phyloP scores from a whole-genome alignment of 2,329 filamentous ascomycete genomes.

The Geoglossum cookeanum region DNA sequence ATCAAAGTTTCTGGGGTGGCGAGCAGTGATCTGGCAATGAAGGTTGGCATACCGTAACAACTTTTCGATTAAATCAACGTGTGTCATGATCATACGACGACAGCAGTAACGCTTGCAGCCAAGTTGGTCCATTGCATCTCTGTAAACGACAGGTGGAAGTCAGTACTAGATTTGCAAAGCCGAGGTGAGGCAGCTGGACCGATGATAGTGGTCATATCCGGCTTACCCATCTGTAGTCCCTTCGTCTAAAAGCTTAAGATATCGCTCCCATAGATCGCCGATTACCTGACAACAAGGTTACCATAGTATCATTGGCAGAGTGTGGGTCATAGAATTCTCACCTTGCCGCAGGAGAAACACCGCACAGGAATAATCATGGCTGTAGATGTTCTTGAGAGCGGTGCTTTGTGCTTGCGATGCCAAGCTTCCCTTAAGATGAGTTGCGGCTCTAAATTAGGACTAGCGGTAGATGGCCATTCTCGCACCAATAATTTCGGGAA shows the following conservation, averaged over 20 bases:
- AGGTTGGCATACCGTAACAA: conserved; percentile 55
- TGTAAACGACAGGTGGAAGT: conserved; percentile 20
- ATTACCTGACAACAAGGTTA: conserved; percentile 48
- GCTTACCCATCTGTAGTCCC: conserved; percentile 54
- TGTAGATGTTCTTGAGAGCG: neutral
- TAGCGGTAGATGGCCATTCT: neutral
- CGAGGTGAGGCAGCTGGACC: neutral
- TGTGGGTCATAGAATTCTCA: conserved; percentile 23
- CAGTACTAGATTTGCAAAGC: neutral
- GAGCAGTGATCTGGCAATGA: neutral
- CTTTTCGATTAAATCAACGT: conserved; percentile 97
- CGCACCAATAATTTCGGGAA: neutral
- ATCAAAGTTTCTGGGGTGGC: neutral
- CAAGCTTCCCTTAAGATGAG: neutral
- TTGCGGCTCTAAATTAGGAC: neutral
- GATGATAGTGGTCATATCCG: conserved; percentile 1
- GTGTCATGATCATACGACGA: conserved; percentile 97
- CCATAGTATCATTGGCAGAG: conserved; percentile 4
- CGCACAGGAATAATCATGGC: conserved; percentile 97
- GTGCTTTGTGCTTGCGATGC: neutral
- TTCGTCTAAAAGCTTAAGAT: conserved; percentile 72
- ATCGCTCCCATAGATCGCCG: conserved; percentile 93
- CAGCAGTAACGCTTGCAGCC: conserved; percentile 95
- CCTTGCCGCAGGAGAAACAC: conserved; percentile 99
- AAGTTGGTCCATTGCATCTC: conserved; percentile 89